Evolutionary conservation across 495 filamentous ascomycete species (phyloP).

Genomic region (Penicillium angulare): DNA sequence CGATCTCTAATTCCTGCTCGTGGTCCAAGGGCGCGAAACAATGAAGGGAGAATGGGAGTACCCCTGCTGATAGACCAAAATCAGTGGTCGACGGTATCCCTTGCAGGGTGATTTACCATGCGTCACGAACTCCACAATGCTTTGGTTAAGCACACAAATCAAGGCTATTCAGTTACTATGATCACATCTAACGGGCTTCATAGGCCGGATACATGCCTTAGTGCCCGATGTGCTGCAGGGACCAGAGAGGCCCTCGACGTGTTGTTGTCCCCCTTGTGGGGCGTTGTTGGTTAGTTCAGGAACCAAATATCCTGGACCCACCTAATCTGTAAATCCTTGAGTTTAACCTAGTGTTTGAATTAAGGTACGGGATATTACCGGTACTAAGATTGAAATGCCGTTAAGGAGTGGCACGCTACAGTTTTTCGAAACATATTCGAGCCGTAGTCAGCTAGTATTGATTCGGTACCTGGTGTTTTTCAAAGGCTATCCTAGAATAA

Average conservation of each 20-base stretch:
- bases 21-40: constrained; percentile 17
- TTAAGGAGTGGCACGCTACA: no score
- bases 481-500: no score
- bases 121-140: constrained; percentile 9
- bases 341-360: no score
- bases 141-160: background rate
- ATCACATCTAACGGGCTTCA: background rate
- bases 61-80: constrained; percentile 4
- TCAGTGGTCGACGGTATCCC: constrained; percentile 13
- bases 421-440: no score
- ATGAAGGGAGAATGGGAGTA: constrained; percentile 18
- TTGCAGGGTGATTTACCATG: constrained; percentile 16
- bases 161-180: background rate
- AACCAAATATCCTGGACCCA: background rate
- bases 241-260: background rate
- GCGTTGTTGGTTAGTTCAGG: background rate
- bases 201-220: constrained; percentile 20
- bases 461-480: no score
- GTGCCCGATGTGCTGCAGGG: constrained; percentile 10
- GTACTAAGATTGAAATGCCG: no score
- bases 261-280: background rate
- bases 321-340: background rate
- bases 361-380: no score
- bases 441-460: no score
- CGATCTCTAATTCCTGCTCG: constrained; percentile 17